Evolutionary conservation across 78 protist species (phyloP), one percentile per base, ranked within the genome.

Genomic region (Trichosphaerium sp.): DNA sequence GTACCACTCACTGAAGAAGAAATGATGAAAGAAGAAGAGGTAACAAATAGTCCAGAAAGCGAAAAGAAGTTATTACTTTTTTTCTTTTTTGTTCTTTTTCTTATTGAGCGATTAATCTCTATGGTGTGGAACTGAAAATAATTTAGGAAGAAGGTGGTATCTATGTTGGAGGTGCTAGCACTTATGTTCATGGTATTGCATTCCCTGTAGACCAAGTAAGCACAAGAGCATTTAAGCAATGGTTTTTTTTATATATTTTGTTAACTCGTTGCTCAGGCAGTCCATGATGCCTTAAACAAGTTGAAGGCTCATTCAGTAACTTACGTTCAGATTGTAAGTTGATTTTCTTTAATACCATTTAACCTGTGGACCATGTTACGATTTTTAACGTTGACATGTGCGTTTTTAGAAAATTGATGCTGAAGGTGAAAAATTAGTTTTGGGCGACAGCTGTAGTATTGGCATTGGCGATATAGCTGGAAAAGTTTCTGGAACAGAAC

Each of bases 1-100:
- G 86, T 80, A 25, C 86, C 86, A 44, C 65, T 80, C 42, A 80
- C 86, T 12, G 38, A 28, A 41, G 69, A 64, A 8, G 86, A 80
- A 28, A 64, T 56, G 56, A 75, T 56, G 43, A 52, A 51, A 23
- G 56, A 60, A 21, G 85, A 65, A 21, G 85, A 79, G 55, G 67
- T 51, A 10, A n/a, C n/a, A n/a, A n/a, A n/a, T n/a, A n/a, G n/a
- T n/a, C n/a, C n/a, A n/a, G n/a, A n/a, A n/a, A n/a, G n/a, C n/a
- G n/a, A n/a, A n/a, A n/a, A n/a, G n/a, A n/a, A n/a, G n/a, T n/a
- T n/a, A n/a, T n/a, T n/a, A n/a, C n/a, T n/a, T n/a, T n/a, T n/a
- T n/a, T n/a, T n/a, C n/a, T n/a, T n/a, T n/a, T n/a, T n/a, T n/a
- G n/a, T n/a, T n/a, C n/a, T n/a, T n/a, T n/a, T n/a, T n/a, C n/a